These are phyloP conservation scores for Nakaseomyces sp. DNA, from an alignment of 1,139 yeast species.

Conservation along the genomic window DNA sequence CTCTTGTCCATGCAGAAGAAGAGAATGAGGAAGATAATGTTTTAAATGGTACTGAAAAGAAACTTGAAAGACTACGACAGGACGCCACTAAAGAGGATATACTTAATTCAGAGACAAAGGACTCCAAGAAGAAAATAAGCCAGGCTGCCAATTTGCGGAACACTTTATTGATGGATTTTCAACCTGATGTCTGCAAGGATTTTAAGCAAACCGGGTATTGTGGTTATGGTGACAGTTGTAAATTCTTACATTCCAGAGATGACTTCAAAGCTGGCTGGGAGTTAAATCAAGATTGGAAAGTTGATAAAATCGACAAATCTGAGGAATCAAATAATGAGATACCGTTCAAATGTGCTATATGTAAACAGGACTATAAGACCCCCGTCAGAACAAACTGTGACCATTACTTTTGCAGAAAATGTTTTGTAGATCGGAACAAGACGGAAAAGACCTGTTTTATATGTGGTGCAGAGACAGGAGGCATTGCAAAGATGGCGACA, in stretches of 20 bases:
- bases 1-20: too few species aligned
- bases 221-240: conserved; percentile 98
- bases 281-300: conserved; percentile 65
- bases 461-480: conserved; percentile 52
- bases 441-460: conserved; percentile 44
- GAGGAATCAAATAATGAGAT: conserved; percentile 21
- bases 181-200: conserved; percentile 92
- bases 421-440: conserved; percentile 48
- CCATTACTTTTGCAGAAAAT: conserved; percentile 58
- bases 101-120: conserved; percentile 5
- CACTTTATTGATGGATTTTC: conserved; percentile 80
- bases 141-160: conserved; percentile 50
- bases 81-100: neutral
- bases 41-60: neutral
- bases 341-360: conserved; percentile 59
- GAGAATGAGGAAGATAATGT: too few species aligned
- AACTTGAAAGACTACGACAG: neutral
- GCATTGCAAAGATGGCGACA: conserved; percentile 33
- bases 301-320: conserved; percentile 13
- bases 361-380: conserved; percentile 45
- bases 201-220: conserved; percentile 87
- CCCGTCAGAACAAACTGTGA: conserved; percentile 60
- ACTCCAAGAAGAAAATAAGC: conserved; percentile 11
- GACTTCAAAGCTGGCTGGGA: conserved; percentile 74
- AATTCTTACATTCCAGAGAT: conserved; percentile 82